Conservation (phyloP, 495 filamentous ascomycete species). For the Paragyromitra xinjiangensis region DNA sequence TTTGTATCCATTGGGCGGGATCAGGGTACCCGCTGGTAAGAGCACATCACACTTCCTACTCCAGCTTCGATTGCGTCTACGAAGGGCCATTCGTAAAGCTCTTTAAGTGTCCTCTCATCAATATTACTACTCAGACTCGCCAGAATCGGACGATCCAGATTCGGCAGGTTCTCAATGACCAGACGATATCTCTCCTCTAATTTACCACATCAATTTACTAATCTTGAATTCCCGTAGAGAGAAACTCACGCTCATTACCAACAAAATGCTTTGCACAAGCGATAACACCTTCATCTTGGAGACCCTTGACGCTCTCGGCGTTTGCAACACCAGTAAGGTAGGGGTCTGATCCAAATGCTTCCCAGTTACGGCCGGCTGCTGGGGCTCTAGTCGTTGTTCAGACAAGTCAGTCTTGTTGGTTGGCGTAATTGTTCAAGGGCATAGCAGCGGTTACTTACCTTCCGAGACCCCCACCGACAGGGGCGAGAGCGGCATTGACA, state of each 20-base stretch:
- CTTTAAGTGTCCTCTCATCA: conserved; percentile 72
- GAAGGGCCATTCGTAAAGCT: conserved; percentile 77
- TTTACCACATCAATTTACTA: not conserved
- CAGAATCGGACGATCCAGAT: conserved; percentile 57
- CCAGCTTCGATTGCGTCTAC: conserved; percentile 70
- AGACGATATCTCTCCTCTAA: conserved; percentile 46
- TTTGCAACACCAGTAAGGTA: conserved; percentile 66
- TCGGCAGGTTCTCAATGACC: conserved; percentile 35
- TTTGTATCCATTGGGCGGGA: not conserved
- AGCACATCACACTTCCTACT: conserved; percentile 70
- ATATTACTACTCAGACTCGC: conserved; percentile 63
- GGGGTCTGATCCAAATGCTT: conserved; percentile 73
- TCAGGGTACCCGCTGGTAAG: conserved; percentile 65
- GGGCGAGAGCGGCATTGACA: conserved; percentile 64
- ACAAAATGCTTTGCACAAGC: conserved; percentile 70
- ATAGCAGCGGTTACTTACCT: conserved; percentile 46
- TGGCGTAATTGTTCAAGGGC: not conserved
- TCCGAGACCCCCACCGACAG: conserved; percentile 66
- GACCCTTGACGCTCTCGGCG: conserved; percentile 65
- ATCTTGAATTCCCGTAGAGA: not conserved
- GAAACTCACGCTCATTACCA: conserved; percentile 62
- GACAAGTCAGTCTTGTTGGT: conserved; percentile 3
- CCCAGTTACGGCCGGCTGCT: conserved; percentile 71
- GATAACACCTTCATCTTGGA: conserved; percentile 68
- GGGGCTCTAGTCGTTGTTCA: conserved; percentile 61